Base-by-base conservation (phyloP, 805 yeast species). In the Saccharomycopsis olivae region DNA sequence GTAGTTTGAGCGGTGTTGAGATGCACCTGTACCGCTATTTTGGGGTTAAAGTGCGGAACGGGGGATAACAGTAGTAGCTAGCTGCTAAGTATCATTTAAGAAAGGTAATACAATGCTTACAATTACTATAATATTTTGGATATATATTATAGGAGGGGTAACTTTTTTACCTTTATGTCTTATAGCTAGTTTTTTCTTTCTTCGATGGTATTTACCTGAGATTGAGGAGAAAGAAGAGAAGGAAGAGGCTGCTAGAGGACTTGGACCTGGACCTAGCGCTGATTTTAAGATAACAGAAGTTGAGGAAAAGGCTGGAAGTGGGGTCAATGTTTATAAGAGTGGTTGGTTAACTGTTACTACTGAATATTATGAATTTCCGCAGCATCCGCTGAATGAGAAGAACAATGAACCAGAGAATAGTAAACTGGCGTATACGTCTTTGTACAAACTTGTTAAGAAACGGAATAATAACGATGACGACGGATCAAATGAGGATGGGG, bases 341-440 rank as follows among this genome's bases (percentile, higher is more conserved):
- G 95, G 94, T 6, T 84, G 94, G 94, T 60, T 86, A 2, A 73
- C 80, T 2, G 88, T 88, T n/a, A 82, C 94, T 0, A 77, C 75
- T 45, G 89, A 82, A 48, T 83, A 78, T 54, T 66, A 80, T 59
- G 62, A 68, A 42, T 64, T 70, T 58, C 43, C 47, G 5, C 42
- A 40, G 25, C 37, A 40, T n/a, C 30, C 47, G 8, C 9, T 36
- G 13, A 38, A 31, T 29, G 47, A 46, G 19, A 57, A 52, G 24
- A 44, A 46, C 20, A 51, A 53, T 35, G 50, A 49, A 21, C 35
- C 51, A 2, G 49, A 52, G 8, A 38, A 48, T 6, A 64, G 56
- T 33, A 72, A 69, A 47, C 63, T 79, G 0, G 83, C 84, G 0
- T 76, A 75, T 49, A 65, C 77, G 3, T 64, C 84, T 1, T 58